Base-by-base conservation (phyloP, 352 stramenopile genomes). In the Globisporangium paddicum region DNA sequence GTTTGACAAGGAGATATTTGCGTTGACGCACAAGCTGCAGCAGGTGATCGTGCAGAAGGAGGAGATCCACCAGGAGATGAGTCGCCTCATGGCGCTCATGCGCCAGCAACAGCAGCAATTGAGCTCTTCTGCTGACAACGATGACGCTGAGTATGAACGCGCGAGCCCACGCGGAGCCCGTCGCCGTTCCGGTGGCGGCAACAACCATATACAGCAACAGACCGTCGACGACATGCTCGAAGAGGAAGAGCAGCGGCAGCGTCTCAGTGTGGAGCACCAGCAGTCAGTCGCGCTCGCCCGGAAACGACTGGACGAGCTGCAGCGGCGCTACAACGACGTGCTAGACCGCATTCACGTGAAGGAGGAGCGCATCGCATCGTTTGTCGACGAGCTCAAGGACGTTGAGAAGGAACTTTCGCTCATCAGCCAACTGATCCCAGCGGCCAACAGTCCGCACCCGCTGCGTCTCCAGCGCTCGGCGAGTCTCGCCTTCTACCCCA, bases 1-100 rank as follows among this genome's bases (percentile, higher is more conserved):
- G 16, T 92, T 92, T 30, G 78, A 90, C 55, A 89, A 88, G 48
- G 82, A 93, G 40, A 89, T 93, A 23, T 89, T 86, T 58, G 79
- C 76, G 10, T 60, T 89, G 34, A 90, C 80, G 0, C 73, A 89
- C 56, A 88, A 87, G 44, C 58, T 93, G 1, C 78, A 93, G 63
- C 68, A 78, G 18, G 80, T 86, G 50, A 89, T 89, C 21, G 77
- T 88, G 30, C 72, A 90, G 53, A 90, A 90, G 47, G 82, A 89
- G 37, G 82, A 93, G 26, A 76, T 89, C 44, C 68, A 86, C 37
- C 74, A 84, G 32, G 78, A 90, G 58, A 86, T 93, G 76, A 83
- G 68, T 40, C 69, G 73, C 14, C 55, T 87, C 2, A 82, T 86
- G 70, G 61, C 59, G 21, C 55, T 76, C 51, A 26, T 87, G 25